Evolutionary conservation across 768 basidiomycete species (phyloP).

Genomic region (Lentinus tigrinus): DNA sequence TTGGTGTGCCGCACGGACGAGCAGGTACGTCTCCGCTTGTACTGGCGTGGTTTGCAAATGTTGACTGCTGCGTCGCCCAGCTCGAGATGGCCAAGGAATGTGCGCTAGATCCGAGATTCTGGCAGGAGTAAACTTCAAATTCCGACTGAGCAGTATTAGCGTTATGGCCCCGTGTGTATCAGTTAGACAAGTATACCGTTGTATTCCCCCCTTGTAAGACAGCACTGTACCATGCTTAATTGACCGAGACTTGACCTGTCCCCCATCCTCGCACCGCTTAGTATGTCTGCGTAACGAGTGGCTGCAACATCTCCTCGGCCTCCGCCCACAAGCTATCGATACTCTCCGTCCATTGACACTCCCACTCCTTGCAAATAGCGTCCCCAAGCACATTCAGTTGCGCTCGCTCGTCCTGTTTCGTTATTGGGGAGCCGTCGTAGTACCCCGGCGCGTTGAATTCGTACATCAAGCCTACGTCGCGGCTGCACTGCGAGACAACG

Average conservation of each 20-base stretch:
- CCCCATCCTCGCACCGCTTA: no score
- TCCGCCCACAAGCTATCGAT: conserved; percentile 17
- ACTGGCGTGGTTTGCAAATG: neutral
- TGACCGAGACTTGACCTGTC: no score
- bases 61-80: conserved; percentile 12
- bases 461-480: conserved; percentile 20
- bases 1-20: conserved; percentile 70
- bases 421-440: conserved; percentile 22
- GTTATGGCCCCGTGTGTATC: neutral
- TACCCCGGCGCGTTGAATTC: conserved; percentile 19
- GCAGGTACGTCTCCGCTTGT: conserved; percentile 40
- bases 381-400: conserved; percentile 17
- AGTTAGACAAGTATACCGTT: neutral
- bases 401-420: conserved; percentile 12
- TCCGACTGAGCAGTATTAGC: neutral
- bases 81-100: conserved; percentile 49
- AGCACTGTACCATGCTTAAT: no score
- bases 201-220: no score
- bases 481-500: conserved; percentile 19
- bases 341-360: conserved; percentile 13
- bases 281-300: no score
- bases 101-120: conserved; percentile 26
- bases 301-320: conserved; percentile 11
- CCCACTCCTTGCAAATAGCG: conserved; percentile 18
- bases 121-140: conserved; percentile 12